These are phyloP conservation scores for Daedalea quercina DNA, from an alignment of 768 basidiomycete genomes.

Conservation along the genomic window DNA sequence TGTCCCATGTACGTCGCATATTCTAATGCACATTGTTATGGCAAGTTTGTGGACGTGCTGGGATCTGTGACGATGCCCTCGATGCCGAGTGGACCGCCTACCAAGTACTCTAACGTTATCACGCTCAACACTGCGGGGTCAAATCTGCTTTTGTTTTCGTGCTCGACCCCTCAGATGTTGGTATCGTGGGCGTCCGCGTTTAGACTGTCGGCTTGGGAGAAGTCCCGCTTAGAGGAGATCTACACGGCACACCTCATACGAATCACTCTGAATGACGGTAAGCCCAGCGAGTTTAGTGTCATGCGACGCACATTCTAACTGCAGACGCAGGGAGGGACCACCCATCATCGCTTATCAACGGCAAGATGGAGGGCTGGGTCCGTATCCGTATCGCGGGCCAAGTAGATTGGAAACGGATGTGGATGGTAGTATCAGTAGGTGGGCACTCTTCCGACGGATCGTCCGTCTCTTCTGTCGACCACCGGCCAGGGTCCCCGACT, in stretches of 20 bases:
- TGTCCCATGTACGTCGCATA: not conserved
- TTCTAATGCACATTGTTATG: not conserved
- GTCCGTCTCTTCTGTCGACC: slow-evolving; percentile 16
- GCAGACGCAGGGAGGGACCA: slow-evolving; percentile 35
- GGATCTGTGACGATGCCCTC: slow-evolving; percentile 66
- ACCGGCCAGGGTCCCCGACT: slow-evolving; percentile 12
- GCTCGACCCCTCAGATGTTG: slow-evolving; percentile 61
- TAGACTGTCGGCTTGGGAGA: slow-evolving; percentile 90
- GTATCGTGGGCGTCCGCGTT: slow-evolving; percentile 90
- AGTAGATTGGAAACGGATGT: slow-evolving; percentile 91
- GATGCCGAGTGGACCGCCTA: slow-evolving; percentile 39
- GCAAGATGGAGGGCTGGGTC: slow-evolving; percentile 88
- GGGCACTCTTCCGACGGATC: slow-evolving; percentile 21
- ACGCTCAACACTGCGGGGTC: slow-evolving; percentile 92
- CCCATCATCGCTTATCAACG: slow-evolving; percentile 57
- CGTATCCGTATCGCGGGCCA: slow-evolving; percentile 91
- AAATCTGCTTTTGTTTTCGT: slow-evolving; percentile 85
- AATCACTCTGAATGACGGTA: slow-evolving; percentile 55
- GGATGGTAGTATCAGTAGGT: slow-evolving; percentile 66
- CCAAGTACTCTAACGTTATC: slow-evolving; percentile 71
- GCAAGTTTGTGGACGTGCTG: slow-evolving; percentile 71
- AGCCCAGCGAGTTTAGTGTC: no score
- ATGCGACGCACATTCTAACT: not conserved
- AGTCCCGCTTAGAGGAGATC: slow-evolving; percentile 91
- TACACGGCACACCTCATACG: slow-evolving; percentile 93